phyloP scores from a whole-genome alignment of 2,329 filamentous ascomycete species.

The Cordyceps sp. region DNA sequence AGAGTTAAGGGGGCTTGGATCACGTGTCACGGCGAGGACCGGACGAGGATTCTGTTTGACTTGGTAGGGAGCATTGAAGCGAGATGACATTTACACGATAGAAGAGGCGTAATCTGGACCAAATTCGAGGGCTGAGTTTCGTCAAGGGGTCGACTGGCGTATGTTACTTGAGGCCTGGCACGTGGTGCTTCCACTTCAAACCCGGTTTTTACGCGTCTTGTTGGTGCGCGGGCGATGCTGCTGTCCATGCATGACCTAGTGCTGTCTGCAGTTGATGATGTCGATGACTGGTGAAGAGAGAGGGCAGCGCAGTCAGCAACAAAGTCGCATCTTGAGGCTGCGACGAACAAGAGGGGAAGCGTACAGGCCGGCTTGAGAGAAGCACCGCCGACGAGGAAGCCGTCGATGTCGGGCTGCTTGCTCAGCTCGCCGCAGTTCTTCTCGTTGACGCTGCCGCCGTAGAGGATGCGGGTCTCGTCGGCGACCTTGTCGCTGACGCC shows the following conservation, averaged over 20 bases:
- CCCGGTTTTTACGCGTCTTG: background rate
- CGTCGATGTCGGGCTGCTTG: conserved; percentile 90
- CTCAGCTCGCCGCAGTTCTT: conserved; percentile 94
- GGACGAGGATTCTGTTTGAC: no score
- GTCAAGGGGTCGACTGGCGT: no score
- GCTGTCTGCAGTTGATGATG: conserved; percentile 38
- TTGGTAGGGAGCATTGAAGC: no score
- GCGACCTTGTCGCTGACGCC: conserved; percentile 60
- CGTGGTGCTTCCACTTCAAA: background rate
- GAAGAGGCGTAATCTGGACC: no score
- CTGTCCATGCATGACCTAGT: conserved; percentile 21
- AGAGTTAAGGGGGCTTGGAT: no score
- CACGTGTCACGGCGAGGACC: no score
- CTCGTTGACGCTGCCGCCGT: conserved; percentile 91
- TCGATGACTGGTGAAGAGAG: conserved; percentile 31
- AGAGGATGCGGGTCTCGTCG: conserved; percentile 83
- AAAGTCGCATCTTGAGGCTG: no score
- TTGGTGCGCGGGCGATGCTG: no score
- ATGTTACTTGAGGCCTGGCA: no score
- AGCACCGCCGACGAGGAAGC: conserved; percentile 91
- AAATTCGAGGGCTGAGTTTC: no score
- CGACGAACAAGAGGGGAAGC: background rate
- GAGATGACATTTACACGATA: no score
- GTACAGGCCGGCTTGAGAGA: conserved; percentile 88
- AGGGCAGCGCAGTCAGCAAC: background rate